Base-by-base conservation (phyloP, 345 rosid genomes). In the Nephelium lappaceum region DNA sequence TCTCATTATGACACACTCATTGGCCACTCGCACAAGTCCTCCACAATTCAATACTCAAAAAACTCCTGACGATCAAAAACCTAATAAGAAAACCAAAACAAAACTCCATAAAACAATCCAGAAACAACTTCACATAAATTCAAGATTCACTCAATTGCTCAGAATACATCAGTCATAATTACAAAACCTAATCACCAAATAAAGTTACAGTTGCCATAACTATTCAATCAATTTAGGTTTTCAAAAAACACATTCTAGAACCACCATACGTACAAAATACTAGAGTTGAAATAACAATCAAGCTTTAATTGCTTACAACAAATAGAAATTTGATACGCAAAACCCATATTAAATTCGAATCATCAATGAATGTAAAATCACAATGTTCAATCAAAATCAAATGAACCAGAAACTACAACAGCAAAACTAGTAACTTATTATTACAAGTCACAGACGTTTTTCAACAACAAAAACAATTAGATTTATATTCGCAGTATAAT, bases 1-100 rank as follows among this genome's bases (percentile, higher is more conserved):
- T 82, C 81, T 89, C 98, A 89, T 95, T 75, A 64, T 78, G 86
- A 82, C 36, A 83, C 79, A 85, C 79, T 88, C 98, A 95, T 91
- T 84, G 85, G 90, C 86, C 86, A 78, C 78, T 78, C 62, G 24
- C 82, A 75, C 74, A 62, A 72, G 58, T 55, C 51, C 67, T 60
- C 79, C 67, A 18, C 45, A 73, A 63, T 57, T 42, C 75, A 61
- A 61, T 45, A 75, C 57, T 53, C 57, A 72, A 82, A 60, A 60
- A 11, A 11, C 1, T 69, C 81, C 82, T 71, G 73, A 36, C 47
- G 53, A 11, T 45, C 67, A 42, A 61, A 8, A 45, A 62, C 45
- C 58, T 51, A 57, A 60, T 6, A n/a, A 38, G 36, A 11, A 23
- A 72, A 23, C n/a, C 16, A 25, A 66, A 25, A 66, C 45, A 11